Evolutionary conservation across 116 monocot species (phyloP).

Genomic region (Posidonia oceanica): DNA sequence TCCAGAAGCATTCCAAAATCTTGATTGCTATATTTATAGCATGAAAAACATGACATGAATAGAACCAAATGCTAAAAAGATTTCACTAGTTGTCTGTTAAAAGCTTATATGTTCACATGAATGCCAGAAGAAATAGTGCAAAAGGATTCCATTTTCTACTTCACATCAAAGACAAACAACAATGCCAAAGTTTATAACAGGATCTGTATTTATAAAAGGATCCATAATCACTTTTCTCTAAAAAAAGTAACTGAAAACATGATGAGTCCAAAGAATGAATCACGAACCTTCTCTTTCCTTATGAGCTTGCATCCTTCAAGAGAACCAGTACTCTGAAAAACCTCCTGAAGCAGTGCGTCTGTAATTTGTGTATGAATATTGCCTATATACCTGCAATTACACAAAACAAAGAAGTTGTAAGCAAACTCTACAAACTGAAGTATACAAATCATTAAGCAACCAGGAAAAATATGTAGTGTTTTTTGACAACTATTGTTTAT

Average conservation of each 20-base stretch:
- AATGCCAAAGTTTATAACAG: not conserved
- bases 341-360: slow-evolving; percentile 79
- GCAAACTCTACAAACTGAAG: too few species aligned
- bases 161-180: too few species aligned
- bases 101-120: not conserved
- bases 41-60: too few species aligned
- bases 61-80: too few species aligned
- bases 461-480: too few species aligned
- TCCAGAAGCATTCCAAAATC: not conserved
- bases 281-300: slow-evolving; percentile 88
- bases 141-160: too few species aligned
- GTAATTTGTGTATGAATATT: slow-evolving; percentile 82
- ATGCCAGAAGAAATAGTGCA: not conserved
- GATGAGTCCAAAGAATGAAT: not conserved
- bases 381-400: slow-evolving; percentile 66
- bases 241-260: not conserved
- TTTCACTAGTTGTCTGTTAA: too few species aligned
- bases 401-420: not conserved
- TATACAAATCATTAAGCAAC: too few species aligned
- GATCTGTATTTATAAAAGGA: not conserved
- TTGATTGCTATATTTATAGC: not conserved
- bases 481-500: too few species aligned
- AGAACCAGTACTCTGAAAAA: slow-evolving; percentile 17
- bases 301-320: slow-evolving; percentile 96
- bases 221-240: not conserved